phyloP scores from a whole-genome alignment of 2,329 filamentous ascomycete species.

The Periconia sp. region DNA sequence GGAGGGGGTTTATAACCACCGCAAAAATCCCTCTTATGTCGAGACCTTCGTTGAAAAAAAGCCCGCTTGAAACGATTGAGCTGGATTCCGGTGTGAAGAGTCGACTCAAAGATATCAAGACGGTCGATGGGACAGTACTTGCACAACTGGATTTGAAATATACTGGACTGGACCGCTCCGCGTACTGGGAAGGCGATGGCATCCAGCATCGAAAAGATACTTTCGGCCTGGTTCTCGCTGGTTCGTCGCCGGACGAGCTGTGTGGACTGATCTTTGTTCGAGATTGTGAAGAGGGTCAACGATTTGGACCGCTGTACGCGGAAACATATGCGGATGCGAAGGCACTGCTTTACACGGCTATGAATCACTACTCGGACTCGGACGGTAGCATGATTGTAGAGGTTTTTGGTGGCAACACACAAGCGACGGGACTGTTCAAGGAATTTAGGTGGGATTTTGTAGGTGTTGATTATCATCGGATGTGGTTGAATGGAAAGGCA shows the following conservation, averaged over 20 bases:
- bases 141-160: constrained; percentile 28
- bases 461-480: constrained; percentile 39
- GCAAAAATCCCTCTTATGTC: constrained; percentile 32
- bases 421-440: constrained; percentile 33
- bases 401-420: constrained; percentile 34
- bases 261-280: constrained; percentile 36
- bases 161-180: constrained; percentile 34
- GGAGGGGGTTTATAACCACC: constrained; percentile 34
- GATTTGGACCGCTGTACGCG: constrained; percentile 43
- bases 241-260: constrained; percentile 14
- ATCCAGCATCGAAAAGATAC: constrained; percentile 27
- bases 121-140: constrained; percentile 21
- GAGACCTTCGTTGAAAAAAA: constrained; percentile 17
- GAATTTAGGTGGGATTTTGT: constrained; percentile 32
- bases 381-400: constrained; percentile 34
- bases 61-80: constrained; percentile 1
- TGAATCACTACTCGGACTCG: constrained; percentile 20
- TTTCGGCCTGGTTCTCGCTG: constrained; percentile 27
- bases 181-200: constrained; percentile 33
- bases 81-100: constrained; percentile 7
- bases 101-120: constrained; percentile 22
- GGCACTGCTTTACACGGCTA: constrained; percentile 25
- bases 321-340: constrained; percentile 21
- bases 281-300: constrained; percentile 31
- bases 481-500: constrained; percentile 39